Base-by-base conservation (phyloP, 257 asterid genomes). In the Solanum ahanhuiri region DNA sequence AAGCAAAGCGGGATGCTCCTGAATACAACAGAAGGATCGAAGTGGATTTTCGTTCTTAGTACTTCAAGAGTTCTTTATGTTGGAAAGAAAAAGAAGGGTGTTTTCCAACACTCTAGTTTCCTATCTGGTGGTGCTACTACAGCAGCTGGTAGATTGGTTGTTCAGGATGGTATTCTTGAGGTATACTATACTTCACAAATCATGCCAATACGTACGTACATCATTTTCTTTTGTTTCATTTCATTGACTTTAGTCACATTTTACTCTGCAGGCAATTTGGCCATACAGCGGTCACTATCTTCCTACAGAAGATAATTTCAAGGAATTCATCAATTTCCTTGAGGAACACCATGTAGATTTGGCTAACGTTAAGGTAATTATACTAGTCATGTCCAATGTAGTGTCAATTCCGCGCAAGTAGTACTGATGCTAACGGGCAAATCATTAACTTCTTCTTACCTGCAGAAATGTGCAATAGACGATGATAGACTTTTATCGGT, bases 271-370 rank as follows among this genome's bases (percentile, higher is more conserved):
- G 95, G 93, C 92, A 39, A 90, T 95, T 70, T 94, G 98, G 97
- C 98, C 95, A 31, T 89, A 95, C 83, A 95, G 98, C 30, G 98
- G 98, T 11, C 98, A 95, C 85, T 95, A 95, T 88, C 95, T 92
- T 45, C 98, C 98, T 2, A 95, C 98, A 1, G 95, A 93, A 85
- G 98, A 94, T 37, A 93, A 93, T 83, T 94, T 95, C 43, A 88
- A 89, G 87, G 96, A 92, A 84, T 93, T 94, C 90, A 86, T 94
- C 58, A 35, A 76, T 57, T 95, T 95, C 81, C 94, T 95, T 30
- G 91, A 92, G 85, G 95, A 93, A 77, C 88, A 93, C 85, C 87
- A 85, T 70, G 94, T 94, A 12, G 97, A 95, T 75, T 82, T 95
- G 89, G 87, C 91, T 23, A 90, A 90, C 77, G 94, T 94, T 20